A percentile compares a stretch with the other conserved stretches of the same genome.
phyloP scores from a whole-genome alignment of 495 filamentous ascomycete species.

The Apodospora peruviana region DNA sequence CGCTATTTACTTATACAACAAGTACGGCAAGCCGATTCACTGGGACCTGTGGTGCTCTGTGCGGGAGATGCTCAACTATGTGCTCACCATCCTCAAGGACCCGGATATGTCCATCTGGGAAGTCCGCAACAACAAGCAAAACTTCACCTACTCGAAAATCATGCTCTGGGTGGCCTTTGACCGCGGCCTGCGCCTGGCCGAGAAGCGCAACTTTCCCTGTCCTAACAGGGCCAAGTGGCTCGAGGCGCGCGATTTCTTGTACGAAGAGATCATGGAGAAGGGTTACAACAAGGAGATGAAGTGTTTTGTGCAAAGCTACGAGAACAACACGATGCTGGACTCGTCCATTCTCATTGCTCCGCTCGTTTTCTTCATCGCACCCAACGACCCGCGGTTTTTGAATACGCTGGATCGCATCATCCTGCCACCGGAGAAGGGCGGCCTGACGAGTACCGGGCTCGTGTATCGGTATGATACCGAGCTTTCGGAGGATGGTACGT shows the following conservation, averaged over 20 bases:
- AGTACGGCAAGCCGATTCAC: constrained; percentile 66
- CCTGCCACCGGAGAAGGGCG: constrained; percentile 62
- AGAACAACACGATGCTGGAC: constrained; percentile 60
- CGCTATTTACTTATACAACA: constrained; percentile 71
- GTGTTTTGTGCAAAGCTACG: constrained; percentile 68
- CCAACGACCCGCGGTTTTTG: constrained; percentile 66
- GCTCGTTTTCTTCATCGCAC: constrained; percentile 68
- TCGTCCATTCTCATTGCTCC: constrained; percentile 67
- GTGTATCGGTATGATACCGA: constrained; percentile 67
- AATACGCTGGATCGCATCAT: constrained; percentile 65
- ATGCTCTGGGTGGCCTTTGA: constrained; percentile 76
- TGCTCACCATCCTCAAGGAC: constrained; percentile 47
- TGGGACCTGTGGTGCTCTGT: constrained; percentile 58
- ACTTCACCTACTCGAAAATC: constrained; percentile 69
- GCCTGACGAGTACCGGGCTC: constrained; percentile 62
- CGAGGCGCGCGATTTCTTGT: constrained; percentile 54
- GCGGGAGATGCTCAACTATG: constrained; percentile 38
- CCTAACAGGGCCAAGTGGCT: constrained; percentile 60
- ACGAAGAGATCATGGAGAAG: constrained; percentile 68
- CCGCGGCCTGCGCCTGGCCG: constrained; percentile 61
- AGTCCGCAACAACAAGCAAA: constrained; percentile 63
- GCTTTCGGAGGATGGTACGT: constrained; percentile 59
- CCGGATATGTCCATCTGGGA: constrained; percentile 80
- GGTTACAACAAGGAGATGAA: constrained; percentile 59
- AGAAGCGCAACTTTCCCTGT: constrained; percentile 65